These are phyloP conservation scores for Rhamnella rubrinervis DNA, from an alignment of 331 rosid species.

Conservation along the genomic window DNA sequence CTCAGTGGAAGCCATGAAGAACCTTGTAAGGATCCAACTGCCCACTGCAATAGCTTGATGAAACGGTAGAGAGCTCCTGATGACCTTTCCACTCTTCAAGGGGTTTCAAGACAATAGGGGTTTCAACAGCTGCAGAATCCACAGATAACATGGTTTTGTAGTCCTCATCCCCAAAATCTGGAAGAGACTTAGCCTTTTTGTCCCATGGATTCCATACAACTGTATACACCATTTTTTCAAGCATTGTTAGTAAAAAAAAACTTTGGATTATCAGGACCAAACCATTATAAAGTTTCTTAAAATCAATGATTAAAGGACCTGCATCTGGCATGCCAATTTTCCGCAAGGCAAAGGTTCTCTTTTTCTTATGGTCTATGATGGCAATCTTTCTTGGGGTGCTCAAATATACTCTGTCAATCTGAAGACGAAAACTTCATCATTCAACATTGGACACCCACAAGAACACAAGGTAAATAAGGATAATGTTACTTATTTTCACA, in stretches of 20 bases:
- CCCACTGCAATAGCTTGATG: constrained; percentile 84
- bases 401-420: constrained; percentile 67
- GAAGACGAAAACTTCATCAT: not conserved
- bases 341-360: constrained; percentile 65
- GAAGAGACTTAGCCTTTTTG: constrained; percentile 55
- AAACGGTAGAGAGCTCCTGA: constrained; percentile 68
- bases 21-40: constrained; percentile 75
- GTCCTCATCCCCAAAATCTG: constrained; percentile 69
- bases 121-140: constrained; percentile 65
- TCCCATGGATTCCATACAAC: constrained; percentile 87
- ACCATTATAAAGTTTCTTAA: not conserved
- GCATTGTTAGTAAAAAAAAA: not conserved
- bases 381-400: constrained; percentile 63
- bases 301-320: constrained; percentile 35
- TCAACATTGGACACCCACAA: not conserved
- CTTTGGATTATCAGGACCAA: not conserved
- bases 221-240: constrained; percentile 18
- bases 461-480: not conserved
- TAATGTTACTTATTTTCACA: no score
- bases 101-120: constrained; percentile 57
- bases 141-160: constrained; percentile 67
- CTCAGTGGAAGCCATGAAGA: constrained; percentile 52
- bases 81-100: constrained; percentile 72
- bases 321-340: constrained; percentile 67
- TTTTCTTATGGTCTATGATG: constrained; percentile 79